Conservation (phyloP, 208 protist genomes). For the Trypanosomatidae sp. region DNA sequence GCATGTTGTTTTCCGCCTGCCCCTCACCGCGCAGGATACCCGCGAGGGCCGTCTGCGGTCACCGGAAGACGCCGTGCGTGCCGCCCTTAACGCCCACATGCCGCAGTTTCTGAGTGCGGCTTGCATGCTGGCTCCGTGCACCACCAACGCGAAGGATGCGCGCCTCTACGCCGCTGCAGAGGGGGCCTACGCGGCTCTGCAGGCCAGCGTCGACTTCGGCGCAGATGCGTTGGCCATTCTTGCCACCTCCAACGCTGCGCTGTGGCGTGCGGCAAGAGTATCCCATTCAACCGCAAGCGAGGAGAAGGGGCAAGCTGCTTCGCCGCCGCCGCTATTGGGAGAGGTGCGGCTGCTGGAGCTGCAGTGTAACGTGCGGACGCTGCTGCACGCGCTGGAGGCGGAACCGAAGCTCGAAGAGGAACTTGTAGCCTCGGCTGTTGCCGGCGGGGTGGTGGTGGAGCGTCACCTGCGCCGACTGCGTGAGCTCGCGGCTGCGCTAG, state of each 20-base stretch:
- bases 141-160: not conserved
- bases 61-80: no score
- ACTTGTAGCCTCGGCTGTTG: constrained; percentile 5
- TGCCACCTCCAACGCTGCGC: constrained; percentile 11
- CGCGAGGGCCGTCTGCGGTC: no score
- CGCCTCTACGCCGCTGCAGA: not conserved
- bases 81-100: constrained; percentile 13
- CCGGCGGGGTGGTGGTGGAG: constrained; percentile 13
- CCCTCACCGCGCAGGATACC: not conserved
- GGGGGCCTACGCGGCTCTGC: constrained; percentile 14
- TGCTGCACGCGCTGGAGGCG: constrained; percentile 12
- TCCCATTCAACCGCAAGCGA: not conserved
- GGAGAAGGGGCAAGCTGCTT: not conserved
- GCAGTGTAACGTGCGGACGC: constrained; percentile 8
- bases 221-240: constrained; percentile 18
- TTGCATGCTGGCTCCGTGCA: no score
- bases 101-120: constrained; percentile 5
- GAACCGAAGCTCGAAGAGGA: constrained; percentile 6
- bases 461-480: constrained; percentile 19
- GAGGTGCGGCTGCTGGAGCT: constrained; percentile 11
- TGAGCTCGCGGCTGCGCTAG: constrained; percentile 8
- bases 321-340: not conserved
- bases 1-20: constrained; percentile 22
- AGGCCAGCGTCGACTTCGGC: constrained; percentile 24
- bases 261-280: constrained; percentile 12